A percentile compares a stretch with the other conserved stretches of the same genome.
phyloP scores from a whole-genome alignment of 148 eudicot genomes.

The Fagopyrum esculentum region DNA sequence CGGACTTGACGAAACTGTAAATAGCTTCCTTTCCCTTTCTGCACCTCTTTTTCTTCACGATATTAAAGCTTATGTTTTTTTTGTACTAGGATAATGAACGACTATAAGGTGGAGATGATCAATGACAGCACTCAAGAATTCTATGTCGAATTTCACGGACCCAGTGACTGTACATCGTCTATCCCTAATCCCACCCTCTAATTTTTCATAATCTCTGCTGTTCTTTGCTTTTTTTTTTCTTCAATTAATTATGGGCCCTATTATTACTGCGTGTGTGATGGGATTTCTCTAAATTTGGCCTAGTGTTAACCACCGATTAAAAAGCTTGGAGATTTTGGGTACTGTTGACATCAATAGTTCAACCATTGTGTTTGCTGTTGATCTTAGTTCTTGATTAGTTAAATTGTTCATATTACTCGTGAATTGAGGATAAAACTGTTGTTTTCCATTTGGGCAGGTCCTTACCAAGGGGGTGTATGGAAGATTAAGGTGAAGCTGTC shows the following conservation, averaged over 20 bases:
- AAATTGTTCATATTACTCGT: too few relatives aligned
- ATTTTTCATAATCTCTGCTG: too few relatives aligned
- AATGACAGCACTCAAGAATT: conserved; percentile 68
- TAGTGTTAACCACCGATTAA: too few relatives aligned
- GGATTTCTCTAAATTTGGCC: too few relatives aligned
- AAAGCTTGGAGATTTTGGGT: too few relatives aligned
- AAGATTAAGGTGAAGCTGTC: conserved; percentile 70
- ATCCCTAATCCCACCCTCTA: neutral
- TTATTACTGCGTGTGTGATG: too few relatives aligned
- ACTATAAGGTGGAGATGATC: conserved; percentile 64
- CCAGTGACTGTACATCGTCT: conserved; percentile 33
- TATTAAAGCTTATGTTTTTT: neutral
- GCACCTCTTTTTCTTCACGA: neutral
- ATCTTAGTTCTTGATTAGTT: neutral
- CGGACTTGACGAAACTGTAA: conserved; percentile 70
- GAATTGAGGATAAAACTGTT: too few relatives aligned
- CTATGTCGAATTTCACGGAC: conserved; percentile 58
- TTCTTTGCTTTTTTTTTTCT: too few relatives aligned
- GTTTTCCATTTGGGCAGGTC: conserved; percentile 32
- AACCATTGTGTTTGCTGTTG: neutral
- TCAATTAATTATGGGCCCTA: too few relatives aligned
- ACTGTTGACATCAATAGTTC: too few relatives aligned
- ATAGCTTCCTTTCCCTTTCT: neutral
- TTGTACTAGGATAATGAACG: conserved; percentile 66
- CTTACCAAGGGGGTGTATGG: conserved; percentile 78